Conservation (phyloP, 345 rosid genomes). For the Cochlearia excelsa region DNA sequence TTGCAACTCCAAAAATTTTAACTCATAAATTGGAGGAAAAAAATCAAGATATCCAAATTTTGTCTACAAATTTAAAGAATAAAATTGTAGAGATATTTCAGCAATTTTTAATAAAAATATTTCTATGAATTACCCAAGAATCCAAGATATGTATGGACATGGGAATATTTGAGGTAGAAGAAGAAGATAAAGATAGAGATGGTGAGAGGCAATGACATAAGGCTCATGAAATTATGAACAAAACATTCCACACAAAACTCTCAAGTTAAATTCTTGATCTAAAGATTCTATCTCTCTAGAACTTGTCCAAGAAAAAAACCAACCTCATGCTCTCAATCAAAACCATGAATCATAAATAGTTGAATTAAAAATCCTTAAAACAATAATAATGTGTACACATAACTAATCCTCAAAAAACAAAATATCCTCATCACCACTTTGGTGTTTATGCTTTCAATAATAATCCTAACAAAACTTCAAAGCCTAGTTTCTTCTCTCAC, state of each 20-base stretch:
- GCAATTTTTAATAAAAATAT: too few relatives aligned
- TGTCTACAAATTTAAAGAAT: too few relatives aligned
- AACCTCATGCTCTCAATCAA: background rate
- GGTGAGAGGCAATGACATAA: slow-evolving; percentile 21
- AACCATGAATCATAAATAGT: background rate
- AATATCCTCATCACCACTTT: slow-evolving; percentile 15
- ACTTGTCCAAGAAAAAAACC: background rate
- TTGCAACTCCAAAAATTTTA: too few relatives aligned
- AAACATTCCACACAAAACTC: slow-evolving; percentile 22
- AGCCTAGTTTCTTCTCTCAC: slow-evolving; percentile 20
- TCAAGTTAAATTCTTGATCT: slow-evolving; percentile 16
- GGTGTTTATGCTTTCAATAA: slow-evolving; percentile 19
- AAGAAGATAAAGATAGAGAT: slow-evolving; percentile 36
- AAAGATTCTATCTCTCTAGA: background rate
- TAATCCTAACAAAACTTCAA: slow-evolving; percentile 34
- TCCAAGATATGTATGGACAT: too few relatives aligned
- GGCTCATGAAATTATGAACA: slow-evolving; percentile 12
- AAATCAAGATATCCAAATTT: too few relatives aligned
- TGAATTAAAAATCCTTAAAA: slow-evolving; percentile 1
- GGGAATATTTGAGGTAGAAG: slow-evolving; percentile 6
- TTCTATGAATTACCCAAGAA: too few relatives aligned
- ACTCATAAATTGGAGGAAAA: too few relatives aligned
- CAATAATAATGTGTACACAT: slow-evolving; percentile 15
- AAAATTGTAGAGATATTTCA: too few relatives aligned
- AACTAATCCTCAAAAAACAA: slow-evolving; percentile 23